phyloP scores from a whole-genome alignment of 345 rosid genomes.

The Balakata baccata region DNA sequence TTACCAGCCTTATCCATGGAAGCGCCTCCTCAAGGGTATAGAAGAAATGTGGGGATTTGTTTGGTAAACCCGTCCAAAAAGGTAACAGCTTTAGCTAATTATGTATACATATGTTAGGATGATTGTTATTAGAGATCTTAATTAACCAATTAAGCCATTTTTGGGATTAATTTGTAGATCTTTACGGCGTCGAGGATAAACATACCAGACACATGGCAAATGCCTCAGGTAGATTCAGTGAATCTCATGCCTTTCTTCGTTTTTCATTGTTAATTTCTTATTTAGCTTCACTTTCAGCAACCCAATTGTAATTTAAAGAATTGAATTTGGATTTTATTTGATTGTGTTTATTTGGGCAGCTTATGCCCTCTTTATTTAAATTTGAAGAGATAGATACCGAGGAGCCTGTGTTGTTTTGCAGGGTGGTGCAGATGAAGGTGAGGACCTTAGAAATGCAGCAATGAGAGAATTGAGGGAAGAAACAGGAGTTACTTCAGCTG shows the following conservation, averaged over 20 bases:
- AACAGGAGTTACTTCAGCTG: constrained; percentile 87
- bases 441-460: constrained; percentile 84
- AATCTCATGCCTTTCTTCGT: background rate
- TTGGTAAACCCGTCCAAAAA: constrained; percentile 17
- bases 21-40: constrained; percentile 27
- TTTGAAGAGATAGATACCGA: background rate
- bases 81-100: constrained; percentile 3
- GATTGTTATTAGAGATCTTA: background rate
- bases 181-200: constrained; percentile 27
- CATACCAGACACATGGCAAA: constrained; percentile 25
- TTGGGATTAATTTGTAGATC: constrained; percentile 18
- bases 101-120: background rate
- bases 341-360: background rate
- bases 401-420: constrained; percentile 17
- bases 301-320: background rate
- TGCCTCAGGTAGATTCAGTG: constrained; percentile 29
- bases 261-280: background rate
- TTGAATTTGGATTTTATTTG: background rate
- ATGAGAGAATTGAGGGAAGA: constrained; percentile 90
- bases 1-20: constrained; percentile 23
- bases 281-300: background rate
- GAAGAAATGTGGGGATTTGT: constrained; percentile 32
- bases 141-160: background rate
- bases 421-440: constrained; percentile 89
- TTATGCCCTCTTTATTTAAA: no score